phyloP scores from a whole-genome alignment of 2,329 filamentous ascomycete species.

The Venturia nashicola region DNA sequence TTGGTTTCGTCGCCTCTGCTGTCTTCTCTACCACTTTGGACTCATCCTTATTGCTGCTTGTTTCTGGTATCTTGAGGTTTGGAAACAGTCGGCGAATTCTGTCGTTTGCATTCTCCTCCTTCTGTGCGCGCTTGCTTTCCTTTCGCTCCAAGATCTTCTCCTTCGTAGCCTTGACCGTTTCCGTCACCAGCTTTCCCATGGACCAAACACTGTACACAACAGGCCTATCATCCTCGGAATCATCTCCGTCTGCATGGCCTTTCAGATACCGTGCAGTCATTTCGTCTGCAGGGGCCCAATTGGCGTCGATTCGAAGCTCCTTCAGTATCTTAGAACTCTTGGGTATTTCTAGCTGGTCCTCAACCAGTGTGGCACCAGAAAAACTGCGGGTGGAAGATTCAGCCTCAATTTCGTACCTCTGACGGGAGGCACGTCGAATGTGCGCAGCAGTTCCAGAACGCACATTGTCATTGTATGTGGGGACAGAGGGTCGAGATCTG shows the following conservation, averaged over 20 bases:
- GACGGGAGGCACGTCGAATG: conserved; percentile 38
- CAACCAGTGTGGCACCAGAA: conserved; percentile 28
- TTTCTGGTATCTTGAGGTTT: not conserved
- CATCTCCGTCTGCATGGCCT: not conserved
- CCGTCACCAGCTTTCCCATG: conserved; percentile 6
- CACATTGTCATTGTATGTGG: conserved; percentile 55
- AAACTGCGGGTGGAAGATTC: conserved; percentile 15
- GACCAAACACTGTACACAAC: not conserved
- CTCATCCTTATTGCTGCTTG: not conserved
- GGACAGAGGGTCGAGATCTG: conserved; percentile 42
- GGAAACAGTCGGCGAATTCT: conserved; percentile 8
- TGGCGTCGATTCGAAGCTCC: conserved; percentile 20
- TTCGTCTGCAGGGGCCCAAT: conserved; percentile 19
- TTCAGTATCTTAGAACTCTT: conserved; percentile 10
- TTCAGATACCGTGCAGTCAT: conserved; percentile 15
- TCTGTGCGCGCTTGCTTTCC: not conserved
- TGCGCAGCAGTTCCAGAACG: conserved; percentile 51
- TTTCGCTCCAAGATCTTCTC: not conserved
- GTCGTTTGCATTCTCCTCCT: conserved; percentile 10
- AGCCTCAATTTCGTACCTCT: not conserved
- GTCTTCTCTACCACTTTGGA: not conserved
- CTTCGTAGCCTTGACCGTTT: conserved; percentile 3
- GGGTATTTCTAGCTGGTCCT: conserved; percentile 15
- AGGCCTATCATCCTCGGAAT: not conserved
- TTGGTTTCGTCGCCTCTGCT: not conserved